Evolutionary conservation across 2,329 filamentous ascomycete genomes (phyloP).

Genomic region (Ophidiomyces ophidiicola): DNA sequence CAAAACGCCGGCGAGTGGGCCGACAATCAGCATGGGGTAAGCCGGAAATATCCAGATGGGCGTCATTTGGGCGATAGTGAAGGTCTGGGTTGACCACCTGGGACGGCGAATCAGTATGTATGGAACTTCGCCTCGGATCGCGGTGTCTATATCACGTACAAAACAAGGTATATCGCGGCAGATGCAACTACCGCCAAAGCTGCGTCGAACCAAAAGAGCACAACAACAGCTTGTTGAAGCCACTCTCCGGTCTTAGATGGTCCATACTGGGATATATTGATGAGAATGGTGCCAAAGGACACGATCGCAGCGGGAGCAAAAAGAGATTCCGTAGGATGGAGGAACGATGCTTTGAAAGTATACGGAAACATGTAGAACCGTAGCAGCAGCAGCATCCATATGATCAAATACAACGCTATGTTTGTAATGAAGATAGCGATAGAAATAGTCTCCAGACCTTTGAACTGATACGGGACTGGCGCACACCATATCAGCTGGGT

Average conservation of each 20-base stretch:
- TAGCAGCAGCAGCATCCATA: slow-evolving; percentile 52
- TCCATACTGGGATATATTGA: slow-evolving; percentile 69
- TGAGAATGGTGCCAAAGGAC: slow-evolving; percentile 62
- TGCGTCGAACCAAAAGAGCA: slow-evolving; percentile 64
- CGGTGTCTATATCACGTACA: slow-evolving; percentile 37
- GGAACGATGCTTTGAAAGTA: slow-evolving; percentile 58
- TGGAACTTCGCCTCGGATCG: not conserved
- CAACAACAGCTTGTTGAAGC: slow-evolving; percentile 48
- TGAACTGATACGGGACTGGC: slow-evolving; percentile 41
- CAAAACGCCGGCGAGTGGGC: slow-evolving; percentile 55
- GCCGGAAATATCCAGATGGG: slow-evolving; percentile 81
- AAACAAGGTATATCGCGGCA: slow-evolving; percentile 58
- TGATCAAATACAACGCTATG: slow-evolving; percentile 48
- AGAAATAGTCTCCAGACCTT: slow-evolving; percentile 49
- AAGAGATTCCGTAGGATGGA: slow-evolving; percentile 64
- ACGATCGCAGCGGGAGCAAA: slow-evolving; percentile 60
- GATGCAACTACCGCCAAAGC: slow-evolving; percentile 55
- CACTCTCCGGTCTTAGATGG: slow-evolving; percentile 49
- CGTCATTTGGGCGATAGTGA: slow-evolving; percentile 72
- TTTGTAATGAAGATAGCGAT: slow-evolving; percentile 52
- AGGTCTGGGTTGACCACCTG: slow-evolving; percentile 53
- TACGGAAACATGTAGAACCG: slow-evolving; percentile 59
- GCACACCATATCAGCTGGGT: slow-evolving; percentile 34
- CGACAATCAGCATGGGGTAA: slow-evolving; percentile 66
- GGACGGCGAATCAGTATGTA: slow-evolving; percentile 13